A percentile compares a stretch with the other conserved stretches of the same genome.
Conservation (phyloP, 2,329 filamentous ascomycete species). For the Elsinoe ampelina region DNA sequence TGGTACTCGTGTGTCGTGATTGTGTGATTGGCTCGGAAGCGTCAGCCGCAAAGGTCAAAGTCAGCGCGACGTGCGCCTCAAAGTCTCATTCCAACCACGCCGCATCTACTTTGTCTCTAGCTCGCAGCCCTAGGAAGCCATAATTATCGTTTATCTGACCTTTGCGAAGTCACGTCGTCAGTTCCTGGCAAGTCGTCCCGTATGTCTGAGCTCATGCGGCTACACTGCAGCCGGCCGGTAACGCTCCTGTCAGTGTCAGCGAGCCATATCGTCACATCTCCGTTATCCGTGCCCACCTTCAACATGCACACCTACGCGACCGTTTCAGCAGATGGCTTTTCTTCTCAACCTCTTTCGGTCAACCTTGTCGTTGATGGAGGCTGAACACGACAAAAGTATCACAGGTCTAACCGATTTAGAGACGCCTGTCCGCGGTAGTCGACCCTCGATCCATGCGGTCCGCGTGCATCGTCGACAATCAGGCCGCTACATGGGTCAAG, state of each 20-base stretch:
- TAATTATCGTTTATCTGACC: neutral
- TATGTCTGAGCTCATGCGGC: neutral
- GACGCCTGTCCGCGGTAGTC: neutral
- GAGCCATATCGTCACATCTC: slow-evolving; percentile 8
- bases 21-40: neutral
- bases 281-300: neutral
- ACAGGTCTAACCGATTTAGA: slow-evolving; percentile 4
- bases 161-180: slow-evolving; percentile 3
- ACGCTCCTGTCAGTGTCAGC: neutral
- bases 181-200: neutral
- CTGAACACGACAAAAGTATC: slow-evolving; percentile 1
- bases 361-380: neutral
- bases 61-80: slow-evolving; percentile 2
- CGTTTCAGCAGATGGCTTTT: slow-evolving; percentile 9
- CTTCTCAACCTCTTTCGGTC: slow-evolving; percentile 9
- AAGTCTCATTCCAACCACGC: neutral
- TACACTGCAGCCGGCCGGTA: neutral
- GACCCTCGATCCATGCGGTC: slow-evolving; percentile 4
- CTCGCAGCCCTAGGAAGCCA: neutral
- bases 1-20: neutral
- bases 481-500: neutral
- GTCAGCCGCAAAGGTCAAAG: slow-evolving; percentile 6
- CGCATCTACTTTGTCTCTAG: neutral
- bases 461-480: neutral
- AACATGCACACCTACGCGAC: neutral